Evolutionary conservation across 164 flowering plant species (phyloP), one percentile per base, ranked within the genome.

Genomic region (Macadamia integrifolia): DNA sequence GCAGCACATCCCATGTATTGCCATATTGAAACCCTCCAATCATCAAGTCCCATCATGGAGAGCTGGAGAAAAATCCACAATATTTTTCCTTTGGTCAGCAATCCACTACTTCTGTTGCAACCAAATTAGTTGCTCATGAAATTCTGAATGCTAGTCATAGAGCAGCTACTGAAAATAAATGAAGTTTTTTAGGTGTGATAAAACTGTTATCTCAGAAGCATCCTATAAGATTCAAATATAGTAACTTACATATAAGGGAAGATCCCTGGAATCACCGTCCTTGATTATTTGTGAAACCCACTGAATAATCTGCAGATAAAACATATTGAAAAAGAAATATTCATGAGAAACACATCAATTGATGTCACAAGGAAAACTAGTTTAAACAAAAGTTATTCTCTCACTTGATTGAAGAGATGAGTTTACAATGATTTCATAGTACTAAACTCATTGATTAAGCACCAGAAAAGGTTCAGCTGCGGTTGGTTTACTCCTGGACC

Each of bases 251-350:
- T 75, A 91, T 75, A 81, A 83, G 30, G 97, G 99, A 55, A 95
- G 87, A 69, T 92, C 82, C 31, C 74, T 80, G 17, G 91, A 75
- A 74, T 95, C 99, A 31, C 99, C 98, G 79, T 91, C 96, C 72
- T 80, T 70, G 60, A 95, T 74, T 73, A 81, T 92, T 62, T 80
- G 71, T 17, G 99, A 88, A 59, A 92, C 71, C 99, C 99, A 95
- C 29, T 80, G 59, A 11, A 82, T 79, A 61, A 95, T 87, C 99
- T 95, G 88, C 69, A 62, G 35, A 63, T 42, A 49, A 18, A 70
- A 60, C 18, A 44, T 60, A 74, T 2, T 12, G 55, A 56, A 30
- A 66, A 9, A 62, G 3, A 58, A 23, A 29, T 58, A 35, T 35
- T 35, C 3, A 28, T n/a, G 57, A 53, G 17, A 48, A 59, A 46